Percentiles rank a stretch among this genome's conserved stretches.
phyloP scores from a whole-genome alignment of 345 rosid genomes.

The Eucalyptus cloeziana region DNA sequence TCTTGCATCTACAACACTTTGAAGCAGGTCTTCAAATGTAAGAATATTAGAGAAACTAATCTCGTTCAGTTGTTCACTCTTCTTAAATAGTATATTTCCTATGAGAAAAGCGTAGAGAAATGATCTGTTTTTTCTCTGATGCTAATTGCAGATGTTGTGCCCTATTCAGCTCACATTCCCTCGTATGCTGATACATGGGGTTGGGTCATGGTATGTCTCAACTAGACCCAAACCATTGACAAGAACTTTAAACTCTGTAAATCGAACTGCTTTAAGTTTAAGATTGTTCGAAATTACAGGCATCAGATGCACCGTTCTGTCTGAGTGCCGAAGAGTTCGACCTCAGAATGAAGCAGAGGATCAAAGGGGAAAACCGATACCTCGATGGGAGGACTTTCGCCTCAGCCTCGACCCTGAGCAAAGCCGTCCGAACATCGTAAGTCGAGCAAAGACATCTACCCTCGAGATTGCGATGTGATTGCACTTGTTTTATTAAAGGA shows the following conservation, averaged over 20 bases:
- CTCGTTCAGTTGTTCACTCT: not conserved
- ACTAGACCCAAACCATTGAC: not conserved
- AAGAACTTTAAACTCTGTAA: not conserved
- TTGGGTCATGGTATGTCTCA: conserved; percentile 52
- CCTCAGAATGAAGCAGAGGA: conserved; percentile 29
- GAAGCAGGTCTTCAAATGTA: conserved; percentile 52
- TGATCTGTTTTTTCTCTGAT: not conserved
- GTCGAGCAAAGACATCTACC: not conserved
- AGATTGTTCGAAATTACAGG: conserved; percentile 7
- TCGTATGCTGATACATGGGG: conserved; percentile 75
- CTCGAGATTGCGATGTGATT: not conserved
- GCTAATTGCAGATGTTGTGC: conserved; percentile 42
- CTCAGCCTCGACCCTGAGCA: conserved; percentile 38
- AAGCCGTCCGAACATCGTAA: conserved; percentile 47
- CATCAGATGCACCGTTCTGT: conserved; percentile 34
- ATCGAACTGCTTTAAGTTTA: not conserved
- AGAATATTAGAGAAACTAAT: not conserved
- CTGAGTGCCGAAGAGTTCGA: conserved; percentile 35
- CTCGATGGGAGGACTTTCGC: conserved; percentile 44
- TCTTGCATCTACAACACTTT: conserved; percentile 52
- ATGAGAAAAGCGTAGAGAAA: not conserved
- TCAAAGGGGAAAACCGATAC: conserved; percentile 37
- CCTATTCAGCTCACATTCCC: conserved; percentile 55
- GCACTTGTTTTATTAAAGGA: not conserved
- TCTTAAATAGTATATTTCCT: not conserved